Base-by-base conservation (phyloP, 805 yeast genomes). In the Hemisphaericaspora nanyangensis region DNA sequence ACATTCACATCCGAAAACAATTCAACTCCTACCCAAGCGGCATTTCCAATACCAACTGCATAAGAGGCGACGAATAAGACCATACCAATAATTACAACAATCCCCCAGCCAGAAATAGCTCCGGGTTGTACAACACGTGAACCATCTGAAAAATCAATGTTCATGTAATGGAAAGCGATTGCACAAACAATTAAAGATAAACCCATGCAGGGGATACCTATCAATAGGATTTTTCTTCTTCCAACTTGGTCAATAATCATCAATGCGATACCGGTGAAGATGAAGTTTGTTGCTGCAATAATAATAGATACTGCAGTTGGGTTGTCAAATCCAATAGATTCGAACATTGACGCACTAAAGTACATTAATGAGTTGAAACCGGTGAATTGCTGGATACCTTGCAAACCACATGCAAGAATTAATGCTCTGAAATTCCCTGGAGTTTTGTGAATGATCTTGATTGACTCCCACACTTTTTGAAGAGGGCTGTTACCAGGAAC, bases 21-120 rank as follows among this genome's bases (percentile, higher is more conserved):
- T 64, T 91, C 99, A 41, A 91, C 84, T 58, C 93, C 97, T 58
- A 91, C 96, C 99, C 99, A 91, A 40, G 98, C 97, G 39, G 88
- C 93, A 61, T 91, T 90, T 65, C 99, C 99, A 50, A 90, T 86
- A 50, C 98, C 98, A 49, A 87, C 70, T 35, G 97, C 96, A 59
- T 90, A 91, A 38, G 83, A 80, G 3, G 95, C 96, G 33, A 90
- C 96, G 56, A 72, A 93, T 29, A 79, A 60, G 47, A 91, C 87
- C 86, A 90, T 89, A 38, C 88, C 81, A 28, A 89, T 72, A 46
- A 93, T 83, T 39, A 91, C 79, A 12, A 90, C 80, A 45, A 85
- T 77, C 16, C 96, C 95, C 96, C 97, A 90, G 2, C 88, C 80
- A 19, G 79, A 65, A 38, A 82, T 79, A 5, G 79, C 78, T 16